Percentiles rank a stretch among this genome's conserved stretches.
Evolutionary conservation across 2,329 filamentous ascomycete species (phyloP).

Genomic region (Eutypa lata): DNA sequence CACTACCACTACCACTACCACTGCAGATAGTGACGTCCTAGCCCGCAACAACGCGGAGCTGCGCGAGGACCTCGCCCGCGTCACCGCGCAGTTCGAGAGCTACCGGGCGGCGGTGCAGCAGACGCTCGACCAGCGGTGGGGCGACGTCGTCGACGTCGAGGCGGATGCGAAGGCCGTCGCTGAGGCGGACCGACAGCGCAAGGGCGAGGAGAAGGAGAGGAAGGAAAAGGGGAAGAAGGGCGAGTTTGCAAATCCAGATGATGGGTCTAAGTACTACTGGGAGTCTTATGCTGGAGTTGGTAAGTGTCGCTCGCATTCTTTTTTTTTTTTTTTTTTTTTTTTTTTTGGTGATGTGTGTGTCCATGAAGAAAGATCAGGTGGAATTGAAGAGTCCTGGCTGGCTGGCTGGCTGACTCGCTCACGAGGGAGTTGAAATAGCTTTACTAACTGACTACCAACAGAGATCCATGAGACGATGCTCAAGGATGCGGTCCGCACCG

Average conservation of each 20-base stretch:
- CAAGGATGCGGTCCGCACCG: constrained; percentile 82
- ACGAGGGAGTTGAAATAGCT: too few relatives aligned
- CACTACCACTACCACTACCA: constrained; percentile 11
- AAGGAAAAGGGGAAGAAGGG: constrained; percentile 30
- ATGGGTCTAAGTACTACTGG: constrained; percentile 47
- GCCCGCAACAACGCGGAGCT: constrained; percentile 52
- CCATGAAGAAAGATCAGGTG: too few relatives aligned
- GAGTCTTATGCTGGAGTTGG: constrained; percentile 63
- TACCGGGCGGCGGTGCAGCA: constrained; percentile 64
- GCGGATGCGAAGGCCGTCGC: constrained; percentile 20
- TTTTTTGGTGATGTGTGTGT: background rate
- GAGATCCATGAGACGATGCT: constrained; percentile 96
- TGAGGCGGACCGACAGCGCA: constrained; percentile 8
- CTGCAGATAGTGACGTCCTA: constrained; percentile 29
- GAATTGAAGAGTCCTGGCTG: too few relatives aligned
- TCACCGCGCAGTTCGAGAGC: constrained; percentile 60
- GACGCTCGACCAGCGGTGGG: constrained; percentile 65
- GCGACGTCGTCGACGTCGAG: constrained; percentile 42
- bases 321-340: background rate
- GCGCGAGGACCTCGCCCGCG: constrained; percentile 57
- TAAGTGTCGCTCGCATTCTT: too few relatives aligned
- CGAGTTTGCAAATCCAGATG: constrained; percentile 15
- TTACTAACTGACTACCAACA: constrained; percentile 26
- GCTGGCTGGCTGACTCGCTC: too few relatives aligned
- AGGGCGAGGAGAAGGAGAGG: constrained; percentile 22